These are phyloP conservation scores for Myriosclerotinia scirpicola DNA, from an alignment of 2,329 filamentous ascomycete species.

Conservation along the genomic window DNA sequence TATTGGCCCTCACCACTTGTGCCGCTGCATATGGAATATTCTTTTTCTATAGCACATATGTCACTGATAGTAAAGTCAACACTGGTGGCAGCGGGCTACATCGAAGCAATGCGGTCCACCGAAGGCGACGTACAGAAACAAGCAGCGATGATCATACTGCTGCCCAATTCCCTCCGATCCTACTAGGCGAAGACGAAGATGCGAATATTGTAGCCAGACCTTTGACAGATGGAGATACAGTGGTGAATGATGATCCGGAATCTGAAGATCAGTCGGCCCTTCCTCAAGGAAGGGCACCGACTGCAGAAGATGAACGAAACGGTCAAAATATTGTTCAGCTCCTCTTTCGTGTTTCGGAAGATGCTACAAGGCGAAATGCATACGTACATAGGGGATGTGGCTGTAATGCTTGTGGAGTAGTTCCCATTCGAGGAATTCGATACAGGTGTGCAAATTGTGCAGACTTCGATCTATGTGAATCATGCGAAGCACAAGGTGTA, in stretches of 20 bases:
- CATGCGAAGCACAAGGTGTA: constrained; percentile 75
- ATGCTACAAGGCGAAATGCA: constrained; percentile 82
- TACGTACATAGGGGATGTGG: constrained; percentile 91
- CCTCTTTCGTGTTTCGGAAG: constrained; percentile 89
- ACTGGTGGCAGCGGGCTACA: constrained; percentile 47
- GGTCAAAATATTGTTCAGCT: constrained; percentile 83
- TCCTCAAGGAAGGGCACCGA: constrained; percentile 16
- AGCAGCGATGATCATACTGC: not conserved
- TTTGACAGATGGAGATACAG: constrained; percentile 40
- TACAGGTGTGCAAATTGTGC: constrained; percentile 95
- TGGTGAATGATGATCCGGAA: constrained; percentile 36
- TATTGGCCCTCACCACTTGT: constrained; percentile 56
- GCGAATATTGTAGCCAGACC: constrained; percentile 32
- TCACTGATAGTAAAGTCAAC: not conserved
- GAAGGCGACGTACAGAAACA: constrained; percentile 37
- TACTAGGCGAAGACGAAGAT: constrained; percentile 37
- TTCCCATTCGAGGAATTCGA: constrained; percentile 86
- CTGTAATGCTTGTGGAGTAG: constrained; percentile 84
- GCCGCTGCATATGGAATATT: constrained; percentile 59
- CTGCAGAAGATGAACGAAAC: constrained; percentile 41
- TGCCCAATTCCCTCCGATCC: not conserved
- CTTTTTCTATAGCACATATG: constrained; percentile 51
- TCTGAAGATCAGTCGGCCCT: constrained; percentile 35
- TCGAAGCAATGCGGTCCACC: constrained; percentile 67
- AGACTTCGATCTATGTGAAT: constrained; percentile 94